Evolutionary conservation across 257 asterid species (phyloP).

Genomic region (Solanum okadae): DNA sequence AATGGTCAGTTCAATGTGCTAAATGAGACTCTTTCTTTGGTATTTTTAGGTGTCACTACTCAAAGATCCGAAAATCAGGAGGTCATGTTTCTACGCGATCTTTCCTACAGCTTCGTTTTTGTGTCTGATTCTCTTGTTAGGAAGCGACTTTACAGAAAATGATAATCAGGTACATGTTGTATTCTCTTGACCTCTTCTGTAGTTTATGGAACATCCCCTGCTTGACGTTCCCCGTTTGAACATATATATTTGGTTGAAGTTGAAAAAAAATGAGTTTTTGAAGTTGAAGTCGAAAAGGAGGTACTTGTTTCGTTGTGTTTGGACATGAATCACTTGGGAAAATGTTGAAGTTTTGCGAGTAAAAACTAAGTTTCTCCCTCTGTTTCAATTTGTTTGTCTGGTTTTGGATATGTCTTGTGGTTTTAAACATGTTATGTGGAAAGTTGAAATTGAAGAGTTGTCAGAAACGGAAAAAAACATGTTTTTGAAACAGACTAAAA

Average conservation of each 20-base stretch:
- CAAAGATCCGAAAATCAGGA: slow-evolving; percentile 26
- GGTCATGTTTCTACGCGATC: slow-evolving; percentile 23
- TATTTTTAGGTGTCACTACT: slow-evolving; percentile 22
- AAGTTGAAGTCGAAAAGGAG: background rate
- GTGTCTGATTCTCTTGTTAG: slow-evolving; percentile 21
- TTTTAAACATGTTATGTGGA: too few relatives aligned
- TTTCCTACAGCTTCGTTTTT: slow-evolving; percentile 31
- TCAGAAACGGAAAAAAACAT: background rate
- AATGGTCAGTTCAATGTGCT: background rate
- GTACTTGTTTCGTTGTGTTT: background rate
- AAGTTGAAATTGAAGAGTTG: background rate
- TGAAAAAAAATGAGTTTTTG: background rate
- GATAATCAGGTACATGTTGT: slow-evolving; percentile 29
- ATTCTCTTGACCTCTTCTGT: background rate
- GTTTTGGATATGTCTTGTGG: too few relatives aligned
- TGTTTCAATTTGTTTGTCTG: background rate
- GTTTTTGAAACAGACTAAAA: background rate
- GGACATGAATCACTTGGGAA: background rate
- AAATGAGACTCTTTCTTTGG: background rate
- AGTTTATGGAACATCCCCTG: background rate
- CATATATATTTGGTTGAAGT: background rate
- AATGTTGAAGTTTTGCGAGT: background rate
- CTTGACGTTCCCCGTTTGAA: background rate
- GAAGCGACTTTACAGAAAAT: slow-evolving; percentile 16
- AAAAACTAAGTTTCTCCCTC: background rate